A percentile compares a stretch with the other conserved stretches of the same genome.
Conservation (phyloP, 2,329 filamentous ascomycete species). For the Stachybotrys chlorohalonatus region DNA sequence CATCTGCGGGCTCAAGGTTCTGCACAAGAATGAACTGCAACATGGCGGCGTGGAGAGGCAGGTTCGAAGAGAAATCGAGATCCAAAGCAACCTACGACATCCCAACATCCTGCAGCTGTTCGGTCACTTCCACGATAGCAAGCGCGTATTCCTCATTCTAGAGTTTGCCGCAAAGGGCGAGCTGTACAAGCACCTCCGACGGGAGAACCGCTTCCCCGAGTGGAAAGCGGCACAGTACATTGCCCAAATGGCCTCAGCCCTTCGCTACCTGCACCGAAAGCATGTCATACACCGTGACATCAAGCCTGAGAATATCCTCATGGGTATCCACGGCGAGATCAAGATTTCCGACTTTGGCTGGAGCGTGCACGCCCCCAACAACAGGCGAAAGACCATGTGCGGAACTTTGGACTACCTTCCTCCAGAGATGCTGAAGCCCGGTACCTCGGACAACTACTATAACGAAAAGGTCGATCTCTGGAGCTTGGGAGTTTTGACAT, state of each 20-base stretch:
- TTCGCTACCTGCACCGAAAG: slow-evolving; percentile 90
- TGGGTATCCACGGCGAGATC: slow-evolving; percentile 94
- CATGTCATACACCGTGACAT: slow-evolving; percentile 97
- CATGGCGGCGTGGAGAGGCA: slow-evolving; percentile 74
- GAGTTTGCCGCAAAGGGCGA: slow-evolving; percentile 82
- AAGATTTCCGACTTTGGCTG: slow-evolving; percentile 98
- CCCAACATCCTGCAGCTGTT: slow-evolving; percentile 76
- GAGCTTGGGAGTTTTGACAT: slow-evolving; percentile 90
- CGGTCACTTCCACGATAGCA: slow-evolving; percentile 82
- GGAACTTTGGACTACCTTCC: slow-evolving; percentile 96
- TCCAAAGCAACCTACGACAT: slow-evolving; percentile 77
- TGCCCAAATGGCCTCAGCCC: slow-evolving; percentile 76
- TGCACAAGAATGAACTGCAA: slow-evolving; percentile 74
- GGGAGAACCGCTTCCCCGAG: slow-evolving; percentile 71
- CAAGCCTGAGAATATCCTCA: slow-evolving; percentile 94
- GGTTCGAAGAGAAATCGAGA: slow-evolving; percentile 78
- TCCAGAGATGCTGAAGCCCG: slow-evolving; percentile 90
- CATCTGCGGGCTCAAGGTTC: slow-evolving; percentile 76
- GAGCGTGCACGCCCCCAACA: slow-evolving; percentile 96
- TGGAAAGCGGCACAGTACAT: slow-evolving; percentile 81
- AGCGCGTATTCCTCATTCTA: slow-evolving; percentile 77
- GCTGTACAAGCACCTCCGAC: slow-evolving; percentile 76
- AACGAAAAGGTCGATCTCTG: slow-evolving; percentile 94
- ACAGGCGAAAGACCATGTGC: slow-evolving; percentile 88
- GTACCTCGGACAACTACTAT: slow-evolving; percentile 77